Conservation (phyloP, 371 early-diverging fungal genomes). For the Apophysomyces elegans region DNA sequence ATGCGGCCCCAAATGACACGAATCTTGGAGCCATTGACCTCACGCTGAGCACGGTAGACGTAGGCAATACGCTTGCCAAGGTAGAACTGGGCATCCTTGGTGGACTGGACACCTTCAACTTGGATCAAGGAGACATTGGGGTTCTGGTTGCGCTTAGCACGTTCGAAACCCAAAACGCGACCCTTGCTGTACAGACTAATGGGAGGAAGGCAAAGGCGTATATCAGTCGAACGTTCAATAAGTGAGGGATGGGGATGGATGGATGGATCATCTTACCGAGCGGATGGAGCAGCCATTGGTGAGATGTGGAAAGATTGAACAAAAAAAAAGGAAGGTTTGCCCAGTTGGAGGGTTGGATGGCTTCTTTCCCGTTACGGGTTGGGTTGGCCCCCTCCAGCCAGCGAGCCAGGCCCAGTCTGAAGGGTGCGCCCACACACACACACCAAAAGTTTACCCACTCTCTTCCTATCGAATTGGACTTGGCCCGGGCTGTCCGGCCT, state of each 20-base stretch:
- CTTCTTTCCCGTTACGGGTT: not conserved
- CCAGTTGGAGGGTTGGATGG: not conserved
- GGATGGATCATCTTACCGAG: constrained; percentile 11
- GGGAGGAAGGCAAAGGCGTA: not conserved
- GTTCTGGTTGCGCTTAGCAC: constrained; percentile 90
- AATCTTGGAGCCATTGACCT: constrained; percentile 90
- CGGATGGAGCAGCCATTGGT: constrained; percentile 11
- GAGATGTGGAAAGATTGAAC: not conserved
- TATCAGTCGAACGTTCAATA: not conserved
- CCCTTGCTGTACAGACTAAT: constrained; percentile 96
- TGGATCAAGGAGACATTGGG: constrained; percentile 90
- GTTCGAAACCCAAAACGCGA: constrained; percentile 93
- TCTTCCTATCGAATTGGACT: too few species aligned
- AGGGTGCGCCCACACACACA: too few species aligned
- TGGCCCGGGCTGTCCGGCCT: too few species aligned
- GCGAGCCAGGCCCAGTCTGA: not conserved
- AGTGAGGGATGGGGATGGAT: constrained; percentile 8
- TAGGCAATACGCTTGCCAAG: constrained; percentile 88
- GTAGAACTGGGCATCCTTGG: constrained; percentile 88
- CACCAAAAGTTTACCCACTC: too few species aligned
- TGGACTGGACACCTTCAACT: constrained; percentile 91
- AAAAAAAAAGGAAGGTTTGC: not conserved
- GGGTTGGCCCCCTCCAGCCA: not conserved
- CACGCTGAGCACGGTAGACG: constrained; percentile 87
- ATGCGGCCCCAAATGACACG: constrained; percentile 98